Base-by-base conservation (phyloP, 257 asterid genomes). In the Fraxinus cuspidata region DNA sequence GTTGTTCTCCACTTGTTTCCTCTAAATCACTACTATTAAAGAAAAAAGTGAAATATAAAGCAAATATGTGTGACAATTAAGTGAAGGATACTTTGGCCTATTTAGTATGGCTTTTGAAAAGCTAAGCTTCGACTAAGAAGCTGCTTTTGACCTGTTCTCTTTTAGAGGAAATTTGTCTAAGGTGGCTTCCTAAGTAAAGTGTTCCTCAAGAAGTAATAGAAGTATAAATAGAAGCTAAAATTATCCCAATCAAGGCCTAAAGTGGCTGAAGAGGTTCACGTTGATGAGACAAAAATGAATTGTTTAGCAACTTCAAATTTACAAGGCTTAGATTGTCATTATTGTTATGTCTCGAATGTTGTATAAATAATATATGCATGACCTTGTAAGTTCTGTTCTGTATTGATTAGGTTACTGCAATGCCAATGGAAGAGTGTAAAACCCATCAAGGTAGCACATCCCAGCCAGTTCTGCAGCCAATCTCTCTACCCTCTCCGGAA, bases 361-460 rank as follows among this genome's bases (percentile, higher is more conserved):
- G 27, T 23, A 21, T 58, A 21, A 38, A 38, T 38, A 38, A 58
- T 10, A 1, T 58, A 21, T 58, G 28, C 58, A 58, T 21, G 66
- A 4, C 66, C 29, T 58, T 58, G 21, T 27, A 27, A 63, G 19
- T 27, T 63, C 53, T 71, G 49, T 67, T 56, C 35, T 40, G 49
- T 49, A 77, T 68, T 71, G 65, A 69, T 78, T 82, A 94, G 99
- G 99, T 89, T 63, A 72, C 91, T 81, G 73, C 85, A 31, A 65
- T 86, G 84, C 86, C 90, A 11, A 68, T 76, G 47, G 97, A 84
- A 56, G 92, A 91, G 78, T 72, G 81, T 40, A 71, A 83, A 37
- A 79, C 51, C 66, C 86, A 73, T 60, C 85, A 87, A 79, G 89
- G 83, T 42, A 76, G 58, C 70, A 71, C 63, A 1, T 42, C 79